phyloP scores from a whole-genome alignment of 73 alveolate genomes.

The Uronychia setigera region DNA sequence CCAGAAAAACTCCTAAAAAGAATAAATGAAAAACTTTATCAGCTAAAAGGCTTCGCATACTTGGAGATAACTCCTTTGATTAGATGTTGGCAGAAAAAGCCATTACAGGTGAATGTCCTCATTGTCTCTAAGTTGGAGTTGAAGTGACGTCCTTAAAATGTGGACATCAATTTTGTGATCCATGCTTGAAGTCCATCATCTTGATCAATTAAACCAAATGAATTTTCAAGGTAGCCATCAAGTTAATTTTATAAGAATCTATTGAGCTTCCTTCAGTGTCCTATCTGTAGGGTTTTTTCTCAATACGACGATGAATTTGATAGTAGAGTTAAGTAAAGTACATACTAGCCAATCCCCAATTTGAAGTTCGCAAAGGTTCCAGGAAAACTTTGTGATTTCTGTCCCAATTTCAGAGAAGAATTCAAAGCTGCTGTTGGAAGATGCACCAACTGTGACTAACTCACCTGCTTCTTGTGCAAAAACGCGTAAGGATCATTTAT shows the following conservation, averaged over 20 bases:
- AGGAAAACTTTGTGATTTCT: neutral
- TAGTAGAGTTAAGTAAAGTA: neutral
- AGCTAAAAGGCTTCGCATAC: neutral
- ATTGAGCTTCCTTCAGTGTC: neutral
- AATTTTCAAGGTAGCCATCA: neutral
- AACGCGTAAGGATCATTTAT: neutral
- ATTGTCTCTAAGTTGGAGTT: neutral
- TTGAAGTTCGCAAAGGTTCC: neutral
- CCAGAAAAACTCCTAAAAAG: neutral
- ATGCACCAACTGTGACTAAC: constrained; percentile 64
- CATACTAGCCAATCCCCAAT: neutral
- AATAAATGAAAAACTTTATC: neutral
- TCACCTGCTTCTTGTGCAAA: constrained; percentile 58
- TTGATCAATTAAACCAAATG: neutral
- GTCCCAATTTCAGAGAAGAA: neutral
- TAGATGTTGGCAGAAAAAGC: neutral
- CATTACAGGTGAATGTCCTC: neutral
- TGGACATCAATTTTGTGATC: neutral
- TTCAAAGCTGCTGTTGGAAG: constrained; percentile 43
- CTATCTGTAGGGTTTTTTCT: neutral
- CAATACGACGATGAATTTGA: neutral
- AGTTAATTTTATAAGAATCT: neutral
- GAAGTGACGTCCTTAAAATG: neutral
- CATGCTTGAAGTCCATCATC: neutral
- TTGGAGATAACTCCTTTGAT: neutral